Conservation (phyloP, 1,284 basidiomycete species). For the Gymnopus androsaceus region DNA sequence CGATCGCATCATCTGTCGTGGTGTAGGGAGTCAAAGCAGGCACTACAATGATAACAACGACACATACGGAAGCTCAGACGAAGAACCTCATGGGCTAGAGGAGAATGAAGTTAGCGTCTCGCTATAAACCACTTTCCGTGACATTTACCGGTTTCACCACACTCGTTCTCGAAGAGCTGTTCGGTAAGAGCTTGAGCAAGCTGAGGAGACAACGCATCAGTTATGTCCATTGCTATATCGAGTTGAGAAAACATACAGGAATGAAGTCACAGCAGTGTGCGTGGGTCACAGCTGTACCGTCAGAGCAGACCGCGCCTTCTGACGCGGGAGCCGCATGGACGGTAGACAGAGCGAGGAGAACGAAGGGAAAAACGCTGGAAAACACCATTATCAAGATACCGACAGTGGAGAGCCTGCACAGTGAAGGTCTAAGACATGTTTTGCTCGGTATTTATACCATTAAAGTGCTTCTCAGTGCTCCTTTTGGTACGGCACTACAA, state of each 20-base stretch:
- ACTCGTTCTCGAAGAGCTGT: conserved; percentile 3
- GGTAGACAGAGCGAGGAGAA: background rate
- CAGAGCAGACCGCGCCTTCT: background rate
- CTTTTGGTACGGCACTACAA: too few relatives aligned
- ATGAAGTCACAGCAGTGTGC: conserved; percentile 3
- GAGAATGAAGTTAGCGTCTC: background rate
- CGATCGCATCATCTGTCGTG: conserved; percentile 9
- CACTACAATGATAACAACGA: background rate
- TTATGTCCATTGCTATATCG: too few relatives aligned
- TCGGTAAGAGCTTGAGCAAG: conserved; percentile 7
- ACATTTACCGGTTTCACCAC: conserved; percentile 5
- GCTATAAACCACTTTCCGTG: background rate
- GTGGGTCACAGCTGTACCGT: background rate
- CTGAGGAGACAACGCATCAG: background rate
- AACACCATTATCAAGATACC: background rate
- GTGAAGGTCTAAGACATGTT: too few relatives aligned
- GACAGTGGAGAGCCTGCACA: too few relatives aligned
- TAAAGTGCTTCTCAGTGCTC: too few relatives aligned
- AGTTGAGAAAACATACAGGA: background rate
- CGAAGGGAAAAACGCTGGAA: background rate
- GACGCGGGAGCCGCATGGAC: conserved; percentile 1
- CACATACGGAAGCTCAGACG: conserved; percentile 17
- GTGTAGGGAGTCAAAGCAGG: too few relatives aligned
- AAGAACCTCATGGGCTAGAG: conserved; percentile 14
- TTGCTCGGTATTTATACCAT: too few relatives aligned